Percentiles rank a stretch among this genome's conserved stretches.
phyloP scores from a whole-genome alignment of 2,329 filamentous ascomycete genomes.

The Aspergillus aculeatinus region DNA sequence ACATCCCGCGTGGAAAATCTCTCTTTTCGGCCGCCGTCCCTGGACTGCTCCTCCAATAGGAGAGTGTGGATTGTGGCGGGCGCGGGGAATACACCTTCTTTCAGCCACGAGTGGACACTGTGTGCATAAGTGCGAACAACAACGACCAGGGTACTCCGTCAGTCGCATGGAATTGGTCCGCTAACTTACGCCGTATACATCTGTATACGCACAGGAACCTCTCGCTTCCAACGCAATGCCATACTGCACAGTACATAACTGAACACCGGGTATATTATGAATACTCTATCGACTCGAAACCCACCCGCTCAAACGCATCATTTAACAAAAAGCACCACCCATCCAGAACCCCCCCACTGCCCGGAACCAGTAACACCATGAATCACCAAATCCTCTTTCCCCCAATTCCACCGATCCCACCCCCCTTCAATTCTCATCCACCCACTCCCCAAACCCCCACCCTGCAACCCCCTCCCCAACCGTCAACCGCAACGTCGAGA shows the following conservation, averaged over 20 bases:
- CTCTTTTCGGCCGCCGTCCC: neutral
- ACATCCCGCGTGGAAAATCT: constrained; percentile 11
- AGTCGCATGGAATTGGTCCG: no score
- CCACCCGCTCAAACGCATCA: neutral
- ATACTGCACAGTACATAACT: neutral
- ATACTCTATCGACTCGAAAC: neutral
- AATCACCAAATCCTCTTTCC: neutral
- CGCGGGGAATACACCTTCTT: constrained; percentile 11
- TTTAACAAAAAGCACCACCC: neutral
- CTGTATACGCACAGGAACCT: no score
- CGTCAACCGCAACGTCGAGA: constrained; percentile 62
- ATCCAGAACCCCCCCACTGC: neutral
- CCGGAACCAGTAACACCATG: neutral
- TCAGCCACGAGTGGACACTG: neutral
- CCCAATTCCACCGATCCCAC: neutral
- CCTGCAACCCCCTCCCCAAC: constrained; percentile 63
- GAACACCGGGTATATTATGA: neutral
- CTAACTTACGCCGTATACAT: no score
- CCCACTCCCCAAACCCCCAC: constrained; percentile 66
- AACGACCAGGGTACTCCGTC: no score
- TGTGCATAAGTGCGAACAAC: neutral
- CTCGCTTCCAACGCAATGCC: no score
- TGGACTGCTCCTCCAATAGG: neutral
- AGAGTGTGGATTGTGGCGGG: neutral
- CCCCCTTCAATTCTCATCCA: constrained; percentile 5